A percentile compares a stretch with the other conserved stretches of the same genome.
These are phyloP conservation scores for Rhinocladiella similis DNA, from an alignment of 2,329 filamentous ascomycete species.

Conservation along the genomic window DNA sequence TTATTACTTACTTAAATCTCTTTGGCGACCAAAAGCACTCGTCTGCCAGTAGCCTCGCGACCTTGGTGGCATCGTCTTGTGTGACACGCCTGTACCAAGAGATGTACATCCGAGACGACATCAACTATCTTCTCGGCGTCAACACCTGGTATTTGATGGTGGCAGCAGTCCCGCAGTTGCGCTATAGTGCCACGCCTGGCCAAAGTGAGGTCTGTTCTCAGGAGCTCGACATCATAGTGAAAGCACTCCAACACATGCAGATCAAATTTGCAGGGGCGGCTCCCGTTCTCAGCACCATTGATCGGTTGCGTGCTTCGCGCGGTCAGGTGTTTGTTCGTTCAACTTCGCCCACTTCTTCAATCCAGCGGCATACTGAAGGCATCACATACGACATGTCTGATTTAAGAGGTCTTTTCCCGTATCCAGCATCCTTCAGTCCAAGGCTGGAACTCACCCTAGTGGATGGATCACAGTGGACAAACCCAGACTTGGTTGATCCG, in stretches of 20 bases:
- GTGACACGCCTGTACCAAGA: constrained; percentile 20
- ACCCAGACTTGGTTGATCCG: too few species aligned
- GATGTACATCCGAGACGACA: constrained; percentile 18
- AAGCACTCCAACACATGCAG: background rate
- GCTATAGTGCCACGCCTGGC: background rate
- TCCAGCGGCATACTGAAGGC: too few species aligned
- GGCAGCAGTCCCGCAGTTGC: constrained; percentile 3
- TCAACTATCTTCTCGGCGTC: constrained; percentile 19
- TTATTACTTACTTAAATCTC: constrained; percentile 1
- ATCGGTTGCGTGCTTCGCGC: background rate
- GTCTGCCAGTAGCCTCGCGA: constrained; percentile 30
- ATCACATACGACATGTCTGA: background rate
- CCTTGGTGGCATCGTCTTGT: constrained; percentile 24
- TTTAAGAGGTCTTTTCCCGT: background rate
- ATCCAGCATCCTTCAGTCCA: constrained; percentile 1
- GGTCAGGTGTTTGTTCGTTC: background rate
- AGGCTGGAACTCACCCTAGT: background rate
- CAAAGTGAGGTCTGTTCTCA: background rate
- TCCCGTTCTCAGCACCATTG: background rate
- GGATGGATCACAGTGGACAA: too few species aligned
- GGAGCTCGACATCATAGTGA: constrained; percentile 4
- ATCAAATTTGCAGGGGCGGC: constrained; percentile 3
- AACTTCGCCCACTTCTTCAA: too few species aligned
- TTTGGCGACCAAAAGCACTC: background rate
- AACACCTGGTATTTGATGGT: constrained; percentile 23